A percentile compares a stretch with the other conserved stretches of the same genome.
Conservation (phyloP, 805 yeast genomes). For the Wickerhamomyces xylosicus region DNA sequence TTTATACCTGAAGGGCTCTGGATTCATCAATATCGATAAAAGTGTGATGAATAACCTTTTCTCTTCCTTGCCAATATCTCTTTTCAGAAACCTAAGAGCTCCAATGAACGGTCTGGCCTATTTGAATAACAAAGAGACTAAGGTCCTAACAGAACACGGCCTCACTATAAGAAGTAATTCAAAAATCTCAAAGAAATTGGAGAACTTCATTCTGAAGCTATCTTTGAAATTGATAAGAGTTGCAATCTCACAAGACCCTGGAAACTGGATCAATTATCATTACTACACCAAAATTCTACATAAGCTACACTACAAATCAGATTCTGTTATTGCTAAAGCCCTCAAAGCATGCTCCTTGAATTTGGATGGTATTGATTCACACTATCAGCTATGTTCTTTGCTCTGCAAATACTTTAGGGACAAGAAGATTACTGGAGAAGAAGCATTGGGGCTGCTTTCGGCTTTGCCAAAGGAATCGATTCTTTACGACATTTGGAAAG, state of each 20-base stretch:
- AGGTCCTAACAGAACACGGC: slow-evolving; percentile 15
- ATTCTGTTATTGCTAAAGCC: slow-evolving; percentile 24
- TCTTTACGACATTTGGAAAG: slow-evolving; percentile 10
- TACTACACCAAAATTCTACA: slow-evolving; percentile 47
- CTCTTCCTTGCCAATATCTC: slow-evolving; percentile 44
- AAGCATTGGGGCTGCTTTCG: slow-evolving; percentile 29
- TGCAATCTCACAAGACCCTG: slow-evolving; percentile 32
- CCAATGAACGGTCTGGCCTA: slow-evolving; percentile 62
- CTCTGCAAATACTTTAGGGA: slow-evolving; percentile 43
- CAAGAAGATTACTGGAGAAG: slow-evolving; percentile 23
- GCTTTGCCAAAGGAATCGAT: slow-evolving; percentile 19
- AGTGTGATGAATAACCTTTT: slow-evolving; percentile 35
- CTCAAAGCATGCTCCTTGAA: slow-evolving; percentile 32
- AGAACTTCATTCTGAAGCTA: slow-evolving; percentile 19
- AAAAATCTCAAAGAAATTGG: slow-evolving; percentile 1
- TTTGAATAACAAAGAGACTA: slow-evolving; percentile 12
- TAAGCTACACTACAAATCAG: slow-evolving; percentile 29
- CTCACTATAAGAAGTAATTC: not conserved
- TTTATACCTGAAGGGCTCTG: slow-evolving; percentile 17
- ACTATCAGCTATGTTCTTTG: slow-evolving; percentile 50
- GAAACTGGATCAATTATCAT: slow-evolving; percentile 55
- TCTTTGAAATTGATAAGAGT: slow-evolving; percentile 33
- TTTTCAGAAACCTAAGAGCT: slow-evolving; percentile 31
- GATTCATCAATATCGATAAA: slow-evolving; percentile 14
- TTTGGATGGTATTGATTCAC: slow-evolving; percentile 56